Conservation (phyloP, 2,329 filamentous ascomycete genomes). For the Colletotrichum higginsianum region DNA sequence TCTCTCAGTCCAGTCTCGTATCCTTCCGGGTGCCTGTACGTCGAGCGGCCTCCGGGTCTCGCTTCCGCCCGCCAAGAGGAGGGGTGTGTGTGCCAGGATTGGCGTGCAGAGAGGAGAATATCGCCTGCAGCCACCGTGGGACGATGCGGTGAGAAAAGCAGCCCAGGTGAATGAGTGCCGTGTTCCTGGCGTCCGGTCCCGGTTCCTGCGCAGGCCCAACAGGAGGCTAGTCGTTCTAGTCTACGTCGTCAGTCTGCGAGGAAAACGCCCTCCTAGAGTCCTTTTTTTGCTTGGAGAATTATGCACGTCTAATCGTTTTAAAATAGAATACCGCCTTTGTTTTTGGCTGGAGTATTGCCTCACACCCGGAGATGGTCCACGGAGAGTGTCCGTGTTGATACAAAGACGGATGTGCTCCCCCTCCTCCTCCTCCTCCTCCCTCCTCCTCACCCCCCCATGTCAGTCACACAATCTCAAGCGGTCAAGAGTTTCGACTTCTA, state of each 20-base stretch:
- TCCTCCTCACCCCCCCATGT: neutral
- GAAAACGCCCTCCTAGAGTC: neutral
- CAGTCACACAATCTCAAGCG: constrained; percentile 4
- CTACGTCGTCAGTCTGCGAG: neutral
- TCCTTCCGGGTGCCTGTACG: neutral
- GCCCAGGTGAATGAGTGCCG: constrained; percentile 11
- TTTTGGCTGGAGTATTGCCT: neutral
- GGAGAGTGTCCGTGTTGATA: constrained; percentile 3
- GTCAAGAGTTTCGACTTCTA: constrained; percentile 17
- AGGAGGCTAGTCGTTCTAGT: constrained; percentile 13
- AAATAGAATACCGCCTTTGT: constrained; percentile 37
- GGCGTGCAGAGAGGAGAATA: constrained; percentile 28
- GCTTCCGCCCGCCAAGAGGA: constrained; percentile 23
- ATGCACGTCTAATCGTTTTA: constrained; percentile 15
- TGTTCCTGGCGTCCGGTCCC: constrained; percentile 23
- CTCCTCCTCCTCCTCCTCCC: neutral
- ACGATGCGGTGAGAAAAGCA: constrained; percentile 13
- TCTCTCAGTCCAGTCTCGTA: constrained; percentile 23
- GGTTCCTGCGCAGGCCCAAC: constrained; percentile 23
- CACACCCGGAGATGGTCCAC: neutral
- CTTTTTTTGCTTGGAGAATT: constrained; percentile 4
- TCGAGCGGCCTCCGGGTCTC: neutral
- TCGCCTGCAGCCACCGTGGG: constrained; percentile 17
- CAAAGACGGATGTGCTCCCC: constrained; percentile 16
- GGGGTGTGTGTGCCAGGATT: constrained; percentile 8